phyloP scores from a whole-genome alignment of 140 eudicot genomes.

The Cichorium intybus region DNA sequence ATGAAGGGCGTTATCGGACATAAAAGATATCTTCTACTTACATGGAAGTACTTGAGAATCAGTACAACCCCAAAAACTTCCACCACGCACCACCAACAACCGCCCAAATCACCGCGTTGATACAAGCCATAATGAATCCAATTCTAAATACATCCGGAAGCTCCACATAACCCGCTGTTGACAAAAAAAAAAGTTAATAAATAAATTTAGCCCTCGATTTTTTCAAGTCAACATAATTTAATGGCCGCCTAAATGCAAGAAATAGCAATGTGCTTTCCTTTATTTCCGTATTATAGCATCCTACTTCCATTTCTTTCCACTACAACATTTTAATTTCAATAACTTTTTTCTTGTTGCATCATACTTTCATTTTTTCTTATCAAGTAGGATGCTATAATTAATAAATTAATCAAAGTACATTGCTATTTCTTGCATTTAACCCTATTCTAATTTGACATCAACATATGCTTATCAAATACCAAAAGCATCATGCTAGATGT shows the following conservation, averaged over 20 bases:
- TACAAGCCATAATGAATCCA: constrained; percentile 66
- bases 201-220: constrained; percentile 18
- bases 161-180: constrained; percentile 74
- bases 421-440: too few relatives aligned
- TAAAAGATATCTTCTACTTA: constrained; percentile 34
- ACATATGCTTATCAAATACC: too few relatives aligned
- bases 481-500: too few relatives aligned
- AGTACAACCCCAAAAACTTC: constrained; percentile 80
- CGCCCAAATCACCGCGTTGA: constrained; percentile 75
- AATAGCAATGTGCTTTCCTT: not conserved
- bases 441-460: too few relatives aligned
- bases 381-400: too few relatives aligned
- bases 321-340: too few relatives aligned
- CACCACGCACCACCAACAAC: constrained; percentile 78
- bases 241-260: not conserved
- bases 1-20: constrained; percentile 25
- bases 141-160: constrained; percentile 74
- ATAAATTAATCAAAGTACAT: too few relatives aligned
- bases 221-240: not conserved
- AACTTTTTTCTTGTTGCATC: too few relatives aligned
- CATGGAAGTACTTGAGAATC: constrained; percentile 23
- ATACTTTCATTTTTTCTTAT: not conserved
- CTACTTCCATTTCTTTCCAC: not conserved
- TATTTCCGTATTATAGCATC: not conserved
- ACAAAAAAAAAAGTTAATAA: constrained; percentile 19